Evolutionary conservation across 345 rosid species (phyloP).

Genomic region (Fremontodendron californicum): DNA sequence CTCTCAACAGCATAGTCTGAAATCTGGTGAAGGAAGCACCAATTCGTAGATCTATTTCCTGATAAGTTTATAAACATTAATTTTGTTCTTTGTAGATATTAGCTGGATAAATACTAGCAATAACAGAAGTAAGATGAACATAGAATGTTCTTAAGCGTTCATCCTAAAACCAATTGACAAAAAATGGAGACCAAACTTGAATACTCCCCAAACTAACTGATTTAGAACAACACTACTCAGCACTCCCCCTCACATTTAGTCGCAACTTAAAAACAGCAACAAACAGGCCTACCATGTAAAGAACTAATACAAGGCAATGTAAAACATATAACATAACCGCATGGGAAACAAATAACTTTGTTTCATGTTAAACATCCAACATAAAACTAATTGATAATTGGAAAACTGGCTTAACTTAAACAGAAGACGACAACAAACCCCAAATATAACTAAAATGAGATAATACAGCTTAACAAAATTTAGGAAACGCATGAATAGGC

Average conservation of each 20-base stretch:
- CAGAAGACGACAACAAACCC: background rate
- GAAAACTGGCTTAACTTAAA: background rate
- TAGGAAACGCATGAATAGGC: slow-evolving; percentile 3
- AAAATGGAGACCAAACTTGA: background rate
- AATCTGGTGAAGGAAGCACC: slow-evolving; percentile 99
- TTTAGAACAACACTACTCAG: background rate
- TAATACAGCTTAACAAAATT: background rate
- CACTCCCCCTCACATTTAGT: background rate
- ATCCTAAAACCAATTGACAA: background rate
- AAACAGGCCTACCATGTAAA: background rate
- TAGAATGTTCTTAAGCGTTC: background rate
- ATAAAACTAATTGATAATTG: background rate
- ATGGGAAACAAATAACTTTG: background rate
- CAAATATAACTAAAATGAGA: background rate
- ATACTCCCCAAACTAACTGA: background rate
- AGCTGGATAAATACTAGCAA: background rate
- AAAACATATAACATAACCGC: background rate
- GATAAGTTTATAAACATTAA: background rate
- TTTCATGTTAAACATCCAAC: background rate
- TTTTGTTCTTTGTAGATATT: background rate
- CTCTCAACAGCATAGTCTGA: slow-evolving; percentile 87
- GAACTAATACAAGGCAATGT: background rate
- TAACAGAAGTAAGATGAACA: background rate
- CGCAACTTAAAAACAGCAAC: slow-evolving; percentile 1
- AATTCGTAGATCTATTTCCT: slow-evolving; percentile 96